Evolutionary conservation across 805 yeast species (phyloP), one percentile per base, ranked within the genome.

Genomic region (Saccharomycopsis javanensis): DNA sequence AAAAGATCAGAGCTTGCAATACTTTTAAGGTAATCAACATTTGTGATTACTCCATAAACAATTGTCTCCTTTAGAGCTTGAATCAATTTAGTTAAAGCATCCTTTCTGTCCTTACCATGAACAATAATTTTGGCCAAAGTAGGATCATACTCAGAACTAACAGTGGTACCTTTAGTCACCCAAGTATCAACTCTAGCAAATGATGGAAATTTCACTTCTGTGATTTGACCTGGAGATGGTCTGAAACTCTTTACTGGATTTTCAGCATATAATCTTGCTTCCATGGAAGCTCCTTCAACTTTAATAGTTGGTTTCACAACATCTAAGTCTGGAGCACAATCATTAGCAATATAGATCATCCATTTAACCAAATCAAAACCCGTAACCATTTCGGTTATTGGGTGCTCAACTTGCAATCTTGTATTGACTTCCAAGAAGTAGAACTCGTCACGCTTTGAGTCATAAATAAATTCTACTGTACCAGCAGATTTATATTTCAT

Each of bases 401-500:
- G 98, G 71, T 92, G 99, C 75, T 92, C 99, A 52, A 92, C 99
- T 72, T 92, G 99, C 64, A 92, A 79, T 68, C 99, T 83, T 11
- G 99, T 96, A 69, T 92, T 92, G 63, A 92, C 98, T 71, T 92
- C 99, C 67, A 92, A 76, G 74, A 92, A 92, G 75, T 92, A 92
- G 70, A 92, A 94, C 68, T 85, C 94, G 68, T 91, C 92, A 64
- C 96, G 76, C 56, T 71, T 77, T 66, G 86, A 85, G 68, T 94
- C 98, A 67, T 88, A 92, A 65, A 92, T 91, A 69, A 84, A 92
- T 72, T 92, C 99, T 65, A 94, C 96, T 5, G 99, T 92, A 70
- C 98, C 99, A 45, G 98, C 99, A 72, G 96, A 83, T 72, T 88
- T 90, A 74, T 94, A 92, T 65, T 88, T 84, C 85, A 94, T 82